These are phyloP conservation scores for Peronospora farinosa DNA, from an alignment of 352 stramenopile genomes.

Conservation along the genomic window DNA sequence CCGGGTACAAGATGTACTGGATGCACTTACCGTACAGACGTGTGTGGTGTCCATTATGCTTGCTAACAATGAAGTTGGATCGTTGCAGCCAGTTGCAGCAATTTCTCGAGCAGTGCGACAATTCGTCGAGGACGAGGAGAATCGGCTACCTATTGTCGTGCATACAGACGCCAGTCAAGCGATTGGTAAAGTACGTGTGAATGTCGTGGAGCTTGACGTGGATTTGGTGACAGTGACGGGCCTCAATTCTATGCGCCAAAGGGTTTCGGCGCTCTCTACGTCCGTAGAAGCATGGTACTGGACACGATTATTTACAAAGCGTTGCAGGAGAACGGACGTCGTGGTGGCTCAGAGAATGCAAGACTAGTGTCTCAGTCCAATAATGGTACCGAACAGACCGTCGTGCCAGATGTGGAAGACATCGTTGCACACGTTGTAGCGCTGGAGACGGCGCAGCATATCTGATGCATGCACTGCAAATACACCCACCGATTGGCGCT, in stretches of 20 bases:
- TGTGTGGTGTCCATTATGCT: conserved; percentile 95
- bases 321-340: conserved; percentile 87
- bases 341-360: conserved; percentile 96
- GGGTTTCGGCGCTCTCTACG: conserved; percentile 76
- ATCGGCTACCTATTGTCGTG: conserved; percentile 71
- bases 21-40: conserved; percentile 79
- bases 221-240: conserved; percentile 95
- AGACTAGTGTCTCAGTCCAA: conserved; percentile 85
- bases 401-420: conserved; percentile 91
- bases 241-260: conserved; percentile 97
- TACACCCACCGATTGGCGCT: conserved; percentile 66
- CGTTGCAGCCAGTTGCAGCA: conserved; percentile 90
- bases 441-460: conserved; percentile 68
- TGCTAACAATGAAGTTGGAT: conserved; percentile 98
- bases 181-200: conserved; percentile 90
- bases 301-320: conserved; percentile 87
- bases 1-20: conserved; percentile 64
- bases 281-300: conserved; percentile 40
- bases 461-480: conserved; percentile 79
- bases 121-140: conserved; percentile 26
- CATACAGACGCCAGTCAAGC: conserved; percentile 97
- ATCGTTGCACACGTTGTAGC: conserved; percentile 87
- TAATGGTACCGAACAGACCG: conserved; percentile 86
- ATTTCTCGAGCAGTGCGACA: conserved; percentile 57
- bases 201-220: conserved; percentile 74